phyloP scores from a whole-genome alignment of 164 flowering plant species.

The Warburgia ugandensis region DNA sequence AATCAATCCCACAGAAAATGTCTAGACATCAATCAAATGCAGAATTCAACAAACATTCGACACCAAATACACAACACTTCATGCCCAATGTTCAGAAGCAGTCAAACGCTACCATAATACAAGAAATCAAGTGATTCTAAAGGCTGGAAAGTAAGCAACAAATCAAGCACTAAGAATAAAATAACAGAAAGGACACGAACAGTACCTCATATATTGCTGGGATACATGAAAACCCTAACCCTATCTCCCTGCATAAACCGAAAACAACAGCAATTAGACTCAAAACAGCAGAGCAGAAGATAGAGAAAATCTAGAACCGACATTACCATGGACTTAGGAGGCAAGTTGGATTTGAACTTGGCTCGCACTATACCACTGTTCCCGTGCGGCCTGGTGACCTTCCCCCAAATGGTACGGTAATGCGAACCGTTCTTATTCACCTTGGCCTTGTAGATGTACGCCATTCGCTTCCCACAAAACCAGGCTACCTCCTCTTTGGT shows the following conservation, averaged over 20 bases:
- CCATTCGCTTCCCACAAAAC: constrained; percentile 36
- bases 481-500: constrained; percentile 38
- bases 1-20: too few relatives aligned
- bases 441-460: constrained; percentile 41
- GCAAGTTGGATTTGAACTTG: constrained; percentile 37
- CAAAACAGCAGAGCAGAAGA: neutral
- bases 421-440: constrained; percentile 36
- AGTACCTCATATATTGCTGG: constrained; percentile 50
- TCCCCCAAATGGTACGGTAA: constrained; percentile 38
- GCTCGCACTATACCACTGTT: constrained; percentile 38
- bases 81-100: too few relatives aligned
- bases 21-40: too few relatives aligned
- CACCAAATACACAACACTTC: too few relatives aligned
- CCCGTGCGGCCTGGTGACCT: constrained; percentile 37
- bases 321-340: constrained; percentile 39
- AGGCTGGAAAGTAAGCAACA: too few relatives aligned
- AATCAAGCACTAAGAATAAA: too few relatives aligned
- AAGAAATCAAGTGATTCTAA: too few relatives aligned
- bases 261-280: neutral
- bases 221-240: constrained; percentile 78
- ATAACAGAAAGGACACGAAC: too few relatives aligned
- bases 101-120: too few relatives aligned
- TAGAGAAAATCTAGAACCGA: too few relatives aligned
- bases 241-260: constrained; percentile 39
- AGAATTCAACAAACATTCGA: too few relatives aligned